Base-by-base conservation (phyloP, 1,284 basidiomycete species). In the Fomitopsis schrenkii region DNA sequence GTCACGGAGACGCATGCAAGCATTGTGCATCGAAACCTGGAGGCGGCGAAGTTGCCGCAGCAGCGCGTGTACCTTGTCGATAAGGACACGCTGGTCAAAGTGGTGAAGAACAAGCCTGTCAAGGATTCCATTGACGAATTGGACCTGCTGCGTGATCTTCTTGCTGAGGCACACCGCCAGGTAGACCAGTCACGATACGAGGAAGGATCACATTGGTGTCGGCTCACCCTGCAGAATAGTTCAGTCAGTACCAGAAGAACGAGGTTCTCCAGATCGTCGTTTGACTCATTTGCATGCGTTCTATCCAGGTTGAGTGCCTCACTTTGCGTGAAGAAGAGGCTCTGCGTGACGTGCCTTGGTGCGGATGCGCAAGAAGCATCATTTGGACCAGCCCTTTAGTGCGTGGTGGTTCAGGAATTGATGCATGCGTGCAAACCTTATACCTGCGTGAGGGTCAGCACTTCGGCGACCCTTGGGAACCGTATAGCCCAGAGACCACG, bases 1-100 rank as follows among this genome's bases (percentile, higher is more conserved):
- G 28, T 59, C 58, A 12, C 10, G 36, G 50, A 59, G 52, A 59
- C 58, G 5, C 40, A 30, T 6, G 50, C n/a, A 28, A 55, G 48
- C 41, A 33, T 59, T 35, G 26, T 22, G 2, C 19, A 26, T n/a
- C n/a, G n/a, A 22, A 59, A 59, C 19, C 14, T 59, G 40, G 58
- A 59, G 28, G 33, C 19, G 12, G 58, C 58, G 5, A 26, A 45
- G 6, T 17, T 59, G 19, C 26, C 59, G 54, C 42, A 17, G 2
- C 59, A 60, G 19, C 17, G 44, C 8, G 53, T 60, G 5, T 60
- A 60, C 45, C 2, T 60, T 10, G 26, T 60, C 30, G 59, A 60
- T 44, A 59, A 52, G 38, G 48, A 59, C 46, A 14, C 2, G 6
- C 36, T 59, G 19, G 36, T 59, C 6, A 35, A 53, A 33, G 14